Evolutionary conservation across 176 grass and related monocot species (phyloP).

Genomic region (Carex scoparia): DNA sequence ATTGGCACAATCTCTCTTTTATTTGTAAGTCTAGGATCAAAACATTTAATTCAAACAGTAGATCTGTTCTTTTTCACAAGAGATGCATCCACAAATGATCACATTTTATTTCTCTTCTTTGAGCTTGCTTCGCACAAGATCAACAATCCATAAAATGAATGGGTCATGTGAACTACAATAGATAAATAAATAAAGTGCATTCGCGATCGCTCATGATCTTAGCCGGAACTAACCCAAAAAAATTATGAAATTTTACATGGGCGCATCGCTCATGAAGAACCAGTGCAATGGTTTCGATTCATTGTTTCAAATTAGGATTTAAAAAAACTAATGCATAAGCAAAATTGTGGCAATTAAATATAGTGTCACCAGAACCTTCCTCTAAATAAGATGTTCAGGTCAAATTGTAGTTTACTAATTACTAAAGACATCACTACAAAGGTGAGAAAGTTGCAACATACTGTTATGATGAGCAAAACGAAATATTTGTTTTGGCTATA

Average conservation of each 20-base stretch:
- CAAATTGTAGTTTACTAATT: not conserved
- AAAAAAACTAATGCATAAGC: too few species aligned
- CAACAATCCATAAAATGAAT: not conserved
- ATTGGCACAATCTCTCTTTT: not conserved
- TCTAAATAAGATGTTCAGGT: too few species aligned
- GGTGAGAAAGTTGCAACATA: conserved; percentile 18
- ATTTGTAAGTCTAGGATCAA: not conserved
- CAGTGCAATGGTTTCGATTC: not conserved
- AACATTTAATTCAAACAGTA: not conserved
- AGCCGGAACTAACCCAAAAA: not conserved
- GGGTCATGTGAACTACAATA: not conserved
- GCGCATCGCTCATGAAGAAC: not conserved
- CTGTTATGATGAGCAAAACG: conserved; percentile 86
- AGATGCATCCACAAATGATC: not conserved
- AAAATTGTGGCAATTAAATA: too few species aligned
- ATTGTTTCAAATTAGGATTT: not conserved
- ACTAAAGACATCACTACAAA: not conserved
- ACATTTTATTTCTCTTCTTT: not conserved
- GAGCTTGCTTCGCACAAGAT: not conserved
- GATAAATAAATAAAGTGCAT: not conserved
- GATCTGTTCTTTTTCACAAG: not conserved
- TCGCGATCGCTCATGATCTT: not conserved
- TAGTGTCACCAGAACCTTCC: too few species aligned
- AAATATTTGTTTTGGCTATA: conserved; percentile 80
- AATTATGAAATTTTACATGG: not conserved